Base-by-base conservation (phyloP, 1,139 yeast species). In the Suhomyces guaymorum region DNA sequence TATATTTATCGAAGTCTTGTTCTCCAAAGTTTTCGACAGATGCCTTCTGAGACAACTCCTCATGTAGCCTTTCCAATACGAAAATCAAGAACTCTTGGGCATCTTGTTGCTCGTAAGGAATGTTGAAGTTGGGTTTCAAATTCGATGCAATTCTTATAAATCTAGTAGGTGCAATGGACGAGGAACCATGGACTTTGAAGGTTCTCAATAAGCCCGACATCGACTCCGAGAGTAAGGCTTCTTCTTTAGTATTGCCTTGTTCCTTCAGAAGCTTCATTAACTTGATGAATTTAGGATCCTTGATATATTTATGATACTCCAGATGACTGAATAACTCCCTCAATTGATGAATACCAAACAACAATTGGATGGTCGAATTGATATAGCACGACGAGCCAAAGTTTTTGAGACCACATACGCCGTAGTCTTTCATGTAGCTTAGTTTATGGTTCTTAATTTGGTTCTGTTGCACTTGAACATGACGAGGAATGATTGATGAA, bases 61-160 rank as follows among this genome's bases (percentile, higher is more conserved):
- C 88, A 53, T 83, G 92, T 14, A 83, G 56, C 38, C 80, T 69
- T 52, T 83, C 90, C 41, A 84, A 58, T 7, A 82, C 49, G 45
- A 81, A 80, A 54, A 82, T 68, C 33, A 84, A 59, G 50, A 82
- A 83, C 47, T 84, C 94, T 42, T 83, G 87, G 2, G 90, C 80
- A 55, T 84, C 94, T 54, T 84, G 92, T 49, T 84, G 94, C 47
- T 82, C 86, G 44, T 69, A 59, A 0, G 90, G 90, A 8, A 83
- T 81, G 44, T 70, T 66, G 36, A 82, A 71, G 45, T 79, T 85
- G 0, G 88, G 88, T 46, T 81, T 78, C 24, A 81, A 51, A 4
- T 59, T 45, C 8, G 78, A 63, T 32, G 85, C 69, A 2, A 73
- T 61, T 38, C 80, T 67, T 25, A 82, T 61, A 47, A 83, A 82